Evolutionary conservation across 495 filamentous ascomycete genomes (phyloP).

Genomic region (Neurospora terricola): DNA sequence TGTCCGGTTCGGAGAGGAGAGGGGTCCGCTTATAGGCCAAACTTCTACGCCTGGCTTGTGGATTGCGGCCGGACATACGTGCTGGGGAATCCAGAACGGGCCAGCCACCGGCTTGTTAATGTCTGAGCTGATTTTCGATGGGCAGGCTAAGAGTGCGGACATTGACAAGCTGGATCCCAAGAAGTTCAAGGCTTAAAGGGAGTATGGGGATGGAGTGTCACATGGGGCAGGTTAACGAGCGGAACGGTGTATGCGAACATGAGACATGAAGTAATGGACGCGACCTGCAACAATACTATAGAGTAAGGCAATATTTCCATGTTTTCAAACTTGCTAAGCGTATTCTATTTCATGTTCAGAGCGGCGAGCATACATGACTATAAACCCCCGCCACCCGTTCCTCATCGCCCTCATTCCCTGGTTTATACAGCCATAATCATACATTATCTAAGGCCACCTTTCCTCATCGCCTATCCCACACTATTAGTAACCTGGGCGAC

Average conservation of each 20-base stretch:
- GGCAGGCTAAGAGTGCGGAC: slow-evolving; percentile 63
- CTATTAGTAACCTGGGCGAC: neutral
- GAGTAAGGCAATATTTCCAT: neutral
- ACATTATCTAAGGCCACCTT: neutral
- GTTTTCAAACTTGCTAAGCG: neutral
- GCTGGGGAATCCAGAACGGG: slow-evolving; percentile 97
- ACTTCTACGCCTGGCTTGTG: slow-evolving; percentile 68
- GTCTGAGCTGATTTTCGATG: slow-evolving; percentile 77
- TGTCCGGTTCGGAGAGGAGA: slow-evolving; percentile 45
- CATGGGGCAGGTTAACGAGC: neutral
- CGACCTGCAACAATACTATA: neutral
- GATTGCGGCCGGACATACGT: slow-evolving; percentile 86
- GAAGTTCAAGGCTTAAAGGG: slow-evolving; percentile 34
- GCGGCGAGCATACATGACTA: neutral
- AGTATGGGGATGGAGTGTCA: neutral
- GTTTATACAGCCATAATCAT: neutral
- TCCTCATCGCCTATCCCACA: neutral
- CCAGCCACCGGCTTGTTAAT: slow-evolving; percentile 85
- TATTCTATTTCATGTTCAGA: neutral
- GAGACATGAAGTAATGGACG: neutral
- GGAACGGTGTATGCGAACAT: neutral
- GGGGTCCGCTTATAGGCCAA: slow-evolving; percentile 66
- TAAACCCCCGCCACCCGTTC: neutral
- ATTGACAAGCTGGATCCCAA: slow-evolving; percentile 62
- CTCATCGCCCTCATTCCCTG: neutral